phyloP scores from a whole-genome alignment of 2,329 filamentous ascomycete genomes.

The Sporothrix curviconia region DNA sequence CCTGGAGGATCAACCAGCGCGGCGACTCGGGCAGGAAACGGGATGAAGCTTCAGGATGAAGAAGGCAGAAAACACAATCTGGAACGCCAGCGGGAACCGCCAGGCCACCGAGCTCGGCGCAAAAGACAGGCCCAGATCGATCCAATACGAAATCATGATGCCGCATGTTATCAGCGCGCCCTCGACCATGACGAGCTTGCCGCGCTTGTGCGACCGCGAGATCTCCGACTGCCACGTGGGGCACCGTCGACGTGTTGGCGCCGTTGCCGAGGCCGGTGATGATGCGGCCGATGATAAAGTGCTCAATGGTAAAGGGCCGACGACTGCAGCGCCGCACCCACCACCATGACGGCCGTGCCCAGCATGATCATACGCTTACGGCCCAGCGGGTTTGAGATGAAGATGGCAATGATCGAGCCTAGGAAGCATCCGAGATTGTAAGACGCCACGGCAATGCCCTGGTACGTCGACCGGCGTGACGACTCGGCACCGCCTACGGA shows the following conservation, averaged over 20 bases:
- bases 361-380: slow-evolving; percentile 35
- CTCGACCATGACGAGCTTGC: slow-evolving; percentile 56
- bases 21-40: slow-evolving; percentile 48
- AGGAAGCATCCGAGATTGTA: slow-evolving; percentile 29
- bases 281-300: slow-evolving; percentile 40
- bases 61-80: slow-evolving; percentile 52
- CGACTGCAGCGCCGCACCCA: slow-evolving; percentile 36
- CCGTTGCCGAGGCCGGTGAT: slow-evolving; percentile 40
- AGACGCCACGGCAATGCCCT: slow-evolving; percentile 34
- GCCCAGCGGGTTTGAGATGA: slow-evolving; percentile 36
- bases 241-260: slow-evolving; percentile 38
- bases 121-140: slow-evolving; percentile 52
- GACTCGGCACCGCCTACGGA: slow-evolving; percentile 26
- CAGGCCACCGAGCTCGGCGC: slow-evolving; percentile 44
- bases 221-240: slow-evolving; percentile 58
- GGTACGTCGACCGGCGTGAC: slow-evolving; percentile 42
- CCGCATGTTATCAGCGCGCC: slow-evolving; percentile 52
- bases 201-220: slow-evolving; percentile 49
- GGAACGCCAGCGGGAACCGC: slow-evolving; percentile 56
- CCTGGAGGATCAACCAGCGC: slow-evolving; percentile 39
- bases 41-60: slow-evolving; percentile 49
- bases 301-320: slow-evolving; percentile 33
- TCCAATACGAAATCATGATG: slow-evolving; percentile 54
- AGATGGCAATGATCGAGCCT: slow-evolving; percentile 25
- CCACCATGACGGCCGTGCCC: slow-evolving; percentile 36